Evolutionary conservation across 768 basidiomycete species (phyloP), one percentile per base, ranked within the genome.

Genomic region (Trametes punicea): DNA sequence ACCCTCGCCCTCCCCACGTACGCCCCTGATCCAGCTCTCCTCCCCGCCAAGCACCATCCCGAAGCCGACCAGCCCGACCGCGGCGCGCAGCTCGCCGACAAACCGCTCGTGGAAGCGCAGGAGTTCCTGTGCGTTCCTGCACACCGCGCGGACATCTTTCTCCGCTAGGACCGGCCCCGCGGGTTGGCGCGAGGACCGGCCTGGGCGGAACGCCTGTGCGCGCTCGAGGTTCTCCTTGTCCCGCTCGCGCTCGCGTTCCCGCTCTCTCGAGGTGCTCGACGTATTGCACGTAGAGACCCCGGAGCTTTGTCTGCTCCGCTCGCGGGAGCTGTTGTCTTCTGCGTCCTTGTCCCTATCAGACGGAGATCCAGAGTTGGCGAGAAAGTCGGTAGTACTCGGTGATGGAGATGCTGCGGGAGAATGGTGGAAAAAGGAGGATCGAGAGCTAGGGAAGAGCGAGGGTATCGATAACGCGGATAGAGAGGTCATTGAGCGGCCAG

Each of bases 71-170:
- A 80, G 79, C 20, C 71, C 67, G 33, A 87, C 67, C 20, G 77
- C 77, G 4, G 67, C 66, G 31, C 74, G 70, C 39, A 92, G 76
- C 60, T 81, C 79, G 47, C 68, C 68, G n/a, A 84, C 75, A 40
- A 93, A 82, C 8, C 74, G 72, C 66, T 90, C 85, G 58, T 93
- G 90, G 13, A 90, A 70, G 23, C 75, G 71, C 49, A 93, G 75
- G 21, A 93, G 73, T 26, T 87, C 80, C 55, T 79, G 79, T 4
- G 83, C 81, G 72, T 91, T 90, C 39, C 89, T 81, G 38, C 78
- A 79, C 54, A 92, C 69, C 4, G 75, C 56, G 42, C 81, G 80
- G 20, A 88, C 69, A 64, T 90, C 87, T 11, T 65, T 66, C 45
- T 81, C 76, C 16, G 81, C 76, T 61, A 90, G 81, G 6, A 89